A percentile compares a stretch with the other conserved stretches of the same genome.
phyloP scores from a whole-genome alignment of 148 eudicot species.

The Mesembryanthemum crystallinum region DNA sequence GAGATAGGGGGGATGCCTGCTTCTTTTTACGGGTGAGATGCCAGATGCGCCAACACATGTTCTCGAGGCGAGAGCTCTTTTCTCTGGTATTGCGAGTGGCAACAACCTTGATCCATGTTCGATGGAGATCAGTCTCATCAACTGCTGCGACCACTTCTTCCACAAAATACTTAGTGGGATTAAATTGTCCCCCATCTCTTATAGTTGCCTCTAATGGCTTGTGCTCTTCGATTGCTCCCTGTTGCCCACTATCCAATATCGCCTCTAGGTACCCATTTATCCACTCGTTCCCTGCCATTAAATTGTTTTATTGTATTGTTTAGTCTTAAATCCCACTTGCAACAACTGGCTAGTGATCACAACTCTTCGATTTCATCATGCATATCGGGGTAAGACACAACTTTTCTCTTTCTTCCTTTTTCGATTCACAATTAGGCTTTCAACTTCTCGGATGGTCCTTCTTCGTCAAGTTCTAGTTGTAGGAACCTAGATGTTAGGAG shows the following conservation, averaged over 20 bases:
- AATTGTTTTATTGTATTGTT: no score
- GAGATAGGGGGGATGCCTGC: constrained; percentile 35
- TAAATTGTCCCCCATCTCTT: constrained; percentile 37
- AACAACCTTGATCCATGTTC: constrained; percentile 81
- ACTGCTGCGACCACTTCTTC: constrained; percentile 74
- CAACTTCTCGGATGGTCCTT: no score
- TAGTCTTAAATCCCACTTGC: no score
- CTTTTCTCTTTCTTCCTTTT: no score
- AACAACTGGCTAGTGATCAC: no score
- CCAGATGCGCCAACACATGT: constrained; percentile 89
- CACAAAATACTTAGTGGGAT: constrained; percentile 69
- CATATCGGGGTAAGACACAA: no score
- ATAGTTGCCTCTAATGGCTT: constrained; percentile 27
- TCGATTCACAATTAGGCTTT: no score
- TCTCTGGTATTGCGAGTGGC: constrained; percentile 66
- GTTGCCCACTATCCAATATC: constrained; percentile 53
- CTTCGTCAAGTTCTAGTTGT: no score
- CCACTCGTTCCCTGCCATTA: constrained; percentile 80
- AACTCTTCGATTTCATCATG: no score
- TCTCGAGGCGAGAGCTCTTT: constrained; percentile 69
- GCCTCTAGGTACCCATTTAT: constrained; percentile 81
- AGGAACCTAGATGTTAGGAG: no score
- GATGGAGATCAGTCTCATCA: constrained; percentile 59
- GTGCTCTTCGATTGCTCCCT: constrained; percentile 34
- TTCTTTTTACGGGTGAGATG: constrained; percentile 82